phyloP scores from a whole-genome alignment of 2,329 filamentous ascomycete species.

The Colletotrichum godetiae region DNA sequence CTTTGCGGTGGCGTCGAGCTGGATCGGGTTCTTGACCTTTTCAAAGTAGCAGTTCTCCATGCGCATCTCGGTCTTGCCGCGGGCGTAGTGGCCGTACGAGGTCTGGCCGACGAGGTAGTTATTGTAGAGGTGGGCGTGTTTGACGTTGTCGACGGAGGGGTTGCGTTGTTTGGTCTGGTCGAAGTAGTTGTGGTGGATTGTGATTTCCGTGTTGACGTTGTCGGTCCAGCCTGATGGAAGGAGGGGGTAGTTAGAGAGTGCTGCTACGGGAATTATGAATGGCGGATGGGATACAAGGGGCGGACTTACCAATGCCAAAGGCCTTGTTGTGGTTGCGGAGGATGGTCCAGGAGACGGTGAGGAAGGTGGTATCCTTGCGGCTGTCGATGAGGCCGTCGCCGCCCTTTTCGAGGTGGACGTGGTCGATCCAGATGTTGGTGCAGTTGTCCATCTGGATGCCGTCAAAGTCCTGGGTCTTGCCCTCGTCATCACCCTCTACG shows the following conservation, averaged over 20 bases:
- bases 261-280: too few relatives aligned
- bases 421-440: slow-evolving; percentile 43
- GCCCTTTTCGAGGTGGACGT: slow-evolving; percentile 39
- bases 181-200: slow-evolving; percentile 42
- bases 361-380: slow-evolving; percentile 42
- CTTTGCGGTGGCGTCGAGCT: slow-evolving; percentile 32
- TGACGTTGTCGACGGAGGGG: slow-evolving; percentile 41
- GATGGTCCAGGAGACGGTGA: slow-evolving; percentile 41
- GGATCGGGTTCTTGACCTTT: slow-evolving; percentile 39
- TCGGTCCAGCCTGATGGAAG: slow-evolving; percentile 39
- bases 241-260: background rate
- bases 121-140: slow-evolving; percentile 42
- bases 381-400: slow-evolving; percentile 41
- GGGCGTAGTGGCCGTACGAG: slow-evolving; percentile 41
- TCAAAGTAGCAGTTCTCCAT: slow-evolving; percentile 43
- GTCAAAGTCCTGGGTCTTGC: slow-evolving; percentile 40
- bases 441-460: slow-evolving; percentile 39
- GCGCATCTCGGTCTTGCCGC: slow-evolving; percentile 39
- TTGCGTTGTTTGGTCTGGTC: slow-evolving; percentile 41
- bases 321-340: slow-evolving; percentile 42
- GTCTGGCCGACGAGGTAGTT: slow-evolving; percentile 40
- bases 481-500: slow-evolving; percentile 36
- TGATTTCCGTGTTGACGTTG: slow-evolving; percentile 39
- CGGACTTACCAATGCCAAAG: slow-evolving; percentile 40
- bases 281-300: background rate